Evolutionary conservation across 805 yeast species (phyloP).

Genomic region (Candida orba): DNA sequence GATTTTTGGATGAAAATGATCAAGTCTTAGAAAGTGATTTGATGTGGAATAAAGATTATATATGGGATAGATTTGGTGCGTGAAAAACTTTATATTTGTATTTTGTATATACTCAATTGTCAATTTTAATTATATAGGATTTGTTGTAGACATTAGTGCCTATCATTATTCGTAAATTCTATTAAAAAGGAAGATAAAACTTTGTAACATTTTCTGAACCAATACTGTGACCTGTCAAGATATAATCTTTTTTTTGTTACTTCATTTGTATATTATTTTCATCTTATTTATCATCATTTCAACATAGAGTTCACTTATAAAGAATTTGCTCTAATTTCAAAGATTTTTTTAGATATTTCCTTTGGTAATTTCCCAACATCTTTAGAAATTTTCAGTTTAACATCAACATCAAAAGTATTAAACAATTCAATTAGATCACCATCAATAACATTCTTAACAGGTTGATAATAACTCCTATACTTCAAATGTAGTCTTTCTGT

Average conservation of each 20-base stretch:
- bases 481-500: constrained; percentile 60
- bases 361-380: constrained; percentile 39
- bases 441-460: constrained; percentile 69
- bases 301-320: background rate
- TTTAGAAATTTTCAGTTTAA: constrained; percentile 19
- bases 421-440: constrained; percentile 75
- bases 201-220: no score
- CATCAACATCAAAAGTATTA: constrained; percentile 9
- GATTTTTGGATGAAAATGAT: constrained; percentile 16
- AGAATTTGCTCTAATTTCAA: constrained; percentile 26
- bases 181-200: no score
- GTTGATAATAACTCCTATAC: constrained; percentile 77
- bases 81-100: background rate
- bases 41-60: constrained; percentile 21
- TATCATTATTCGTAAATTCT: no score
- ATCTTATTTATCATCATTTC: no score
- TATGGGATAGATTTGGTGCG: constrained; percentile 7
- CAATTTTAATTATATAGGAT: no score
- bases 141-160: no score
- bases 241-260: no score
- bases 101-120: no score
- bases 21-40: constrained; percentile 8
- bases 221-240: no score
- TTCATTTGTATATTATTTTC: no score
- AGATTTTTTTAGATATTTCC: constrained; percentile 14